Conservation (phyloP, 768 basidiomycete species). For the Pleurotus platypus region DNA sequence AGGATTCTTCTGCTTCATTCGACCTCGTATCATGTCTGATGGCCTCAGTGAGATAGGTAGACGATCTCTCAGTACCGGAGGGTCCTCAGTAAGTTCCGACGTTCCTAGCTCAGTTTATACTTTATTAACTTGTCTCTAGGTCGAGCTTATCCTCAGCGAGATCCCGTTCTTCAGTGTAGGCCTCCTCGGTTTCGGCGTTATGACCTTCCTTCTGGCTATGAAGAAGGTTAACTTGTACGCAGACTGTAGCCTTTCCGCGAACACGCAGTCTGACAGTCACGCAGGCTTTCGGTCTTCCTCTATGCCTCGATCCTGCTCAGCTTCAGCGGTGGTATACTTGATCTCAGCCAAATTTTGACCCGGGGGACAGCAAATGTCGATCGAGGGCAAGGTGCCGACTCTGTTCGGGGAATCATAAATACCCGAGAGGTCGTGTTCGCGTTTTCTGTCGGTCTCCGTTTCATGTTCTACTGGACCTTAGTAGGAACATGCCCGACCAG, state of each 20-base stretch:
- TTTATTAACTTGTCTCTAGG: conserved; percentile 25
- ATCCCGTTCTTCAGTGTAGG: conserved; percentile 68
- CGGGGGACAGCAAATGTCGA: conserved; percentile 25
- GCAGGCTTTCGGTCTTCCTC: conserved; percentile 46
- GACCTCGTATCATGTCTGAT: background rate
- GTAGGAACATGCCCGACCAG: conserved; percentile 56
- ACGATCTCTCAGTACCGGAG: background rate
- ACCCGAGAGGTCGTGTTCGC: conserved; percentile 59
- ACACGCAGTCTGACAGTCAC: background rate
- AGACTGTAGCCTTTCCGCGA: background rate
- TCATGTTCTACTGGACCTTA: conserved; percentile 68
- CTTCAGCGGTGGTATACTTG: conserved; percentile 61
- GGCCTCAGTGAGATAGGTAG: background rate
- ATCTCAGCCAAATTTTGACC: conserved; percentile 52
- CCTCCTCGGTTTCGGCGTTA: conserved; percentile 58
- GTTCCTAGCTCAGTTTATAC: background rate
- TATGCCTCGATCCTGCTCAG: conserved; percentile 55
- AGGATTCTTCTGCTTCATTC: background rate
- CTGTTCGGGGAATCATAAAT: conserved; percentile 37
- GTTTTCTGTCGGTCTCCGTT: conserved; percentile 54
- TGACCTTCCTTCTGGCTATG: conserved; percentile 51
- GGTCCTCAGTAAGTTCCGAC: background rate
- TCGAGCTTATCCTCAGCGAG: conserved; percentile 55
- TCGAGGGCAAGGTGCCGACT: conserved; percentile 16
- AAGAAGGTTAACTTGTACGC: conserved; percentile 51